A percentile compares a stretch with the other conserved stretches of the same genome.
Conservation (phyloP, 306 rosid genomes). For the Comarum palustre region DNA sequence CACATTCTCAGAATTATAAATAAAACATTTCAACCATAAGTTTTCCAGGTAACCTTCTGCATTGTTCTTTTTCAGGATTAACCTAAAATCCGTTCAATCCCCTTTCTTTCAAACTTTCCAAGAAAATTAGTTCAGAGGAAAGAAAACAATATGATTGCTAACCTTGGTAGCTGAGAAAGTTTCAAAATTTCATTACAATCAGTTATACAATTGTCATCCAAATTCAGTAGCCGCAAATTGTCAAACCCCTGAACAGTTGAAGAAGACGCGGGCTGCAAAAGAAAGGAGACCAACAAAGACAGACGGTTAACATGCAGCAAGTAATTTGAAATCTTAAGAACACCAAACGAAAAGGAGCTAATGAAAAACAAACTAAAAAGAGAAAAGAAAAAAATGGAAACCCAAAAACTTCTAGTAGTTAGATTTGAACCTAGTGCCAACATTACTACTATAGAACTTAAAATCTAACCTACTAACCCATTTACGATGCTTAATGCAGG, state of each 20-base stretch:
- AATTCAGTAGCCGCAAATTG: slow-evolving; percentile 74
- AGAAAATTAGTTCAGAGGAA: slow-evolving; percentile 1
- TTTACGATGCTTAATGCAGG: background rate
- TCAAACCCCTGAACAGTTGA: slow-evolving; percentile 74
- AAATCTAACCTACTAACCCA: background rate
- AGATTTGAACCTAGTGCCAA: background rate
- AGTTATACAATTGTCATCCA: slow-evolving; percentile 73
- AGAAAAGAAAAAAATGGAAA: background rate
- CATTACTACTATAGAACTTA: background rate
- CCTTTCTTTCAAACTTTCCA: background rate
- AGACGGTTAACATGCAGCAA: slow-evolving; percentile 19
- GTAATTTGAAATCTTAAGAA: slow-evolving; percentile 7
- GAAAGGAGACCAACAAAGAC: slow-evolving; percentile 26
- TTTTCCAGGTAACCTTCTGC: background rate
- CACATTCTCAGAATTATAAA: slow-evolving; percentile 30
- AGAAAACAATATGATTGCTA: slow-evolving; percentile 15
- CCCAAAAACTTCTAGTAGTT: background rate
- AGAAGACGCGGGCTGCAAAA: slow-evolving; percentile 61
- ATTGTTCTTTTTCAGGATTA: background rate
- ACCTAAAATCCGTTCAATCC: slow-evolving; percentile 5
- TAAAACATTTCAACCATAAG: slow-evolving; percentile 28
- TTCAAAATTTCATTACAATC: slow-evolving; percentile 83
- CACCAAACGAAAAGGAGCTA: background rate
- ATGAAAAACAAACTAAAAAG: background rate
- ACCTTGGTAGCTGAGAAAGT: slow-evolving; percentile 81